Evolutionary conservation across 768 basidiomycete species (phyloP).

Genomic region (Baorangia bicolor): DNA sequence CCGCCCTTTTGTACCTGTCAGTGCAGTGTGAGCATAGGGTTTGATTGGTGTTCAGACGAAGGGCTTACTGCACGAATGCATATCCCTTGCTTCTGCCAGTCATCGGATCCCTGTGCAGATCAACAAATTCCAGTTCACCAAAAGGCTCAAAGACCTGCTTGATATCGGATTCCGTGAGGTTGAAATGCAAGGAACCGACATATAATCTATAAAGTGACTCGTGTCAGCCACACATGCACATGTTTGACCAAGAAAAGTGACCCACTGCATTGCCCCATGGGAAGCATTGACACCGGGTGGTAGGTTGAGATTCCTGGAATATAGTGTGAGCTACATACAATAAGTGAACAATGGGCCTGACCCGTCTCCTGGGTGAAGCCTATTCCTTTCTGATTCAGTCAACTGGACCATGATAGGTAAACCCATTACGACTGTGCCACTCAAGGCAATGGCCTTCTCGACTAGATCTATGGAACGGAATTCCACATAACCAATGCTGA

Average conservation of each 20-base stretch:
- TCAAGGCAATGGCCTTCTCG: conserved; percentile 83
- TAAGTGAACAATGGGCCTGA: conserved; percentile 36
- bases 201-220: conserved; percentile 63
- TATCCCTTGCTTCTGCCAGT: conserved; percentile 97
- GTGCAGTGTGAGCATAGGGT: not conserved
- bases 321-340: conserved; percentile 10
- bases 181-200: conserved; percentile 95
- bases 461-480: conserved; percentile 89
- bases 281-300: conserved; percentile 82
- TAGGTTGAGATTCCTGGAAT: conserved; percentile 67
- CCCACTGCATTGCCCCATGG: conserved; percentile 82
- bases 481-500: conserved; percentile 97
- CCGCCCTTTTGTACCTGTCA: conserved; percentile 81
- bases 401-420: conserved; percentile 95
- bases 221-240: conserved; percentile 13
- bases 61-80: conserved; percentile 89
- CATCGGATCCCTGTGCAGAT: conserved; percentile 92
- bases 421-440: conserved; percentile 97
- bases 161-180: conserved; percentile 95
- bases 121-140: conserved; percentile 97
- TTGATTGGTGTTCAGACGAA: not conserved
- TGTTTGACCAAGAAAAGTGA: conserved; percentile 28
- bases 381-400: conserved; percentile 95
- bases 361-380: conserved; percentile 86
- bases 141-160: conserved; percentile 99